A percentile compares a stretch with the other conserved stretches of the same genome.
Conservation (phyloP, 225 moss, liverwort and hornwort genomes). For the Physcomitrium patens region DNA sequence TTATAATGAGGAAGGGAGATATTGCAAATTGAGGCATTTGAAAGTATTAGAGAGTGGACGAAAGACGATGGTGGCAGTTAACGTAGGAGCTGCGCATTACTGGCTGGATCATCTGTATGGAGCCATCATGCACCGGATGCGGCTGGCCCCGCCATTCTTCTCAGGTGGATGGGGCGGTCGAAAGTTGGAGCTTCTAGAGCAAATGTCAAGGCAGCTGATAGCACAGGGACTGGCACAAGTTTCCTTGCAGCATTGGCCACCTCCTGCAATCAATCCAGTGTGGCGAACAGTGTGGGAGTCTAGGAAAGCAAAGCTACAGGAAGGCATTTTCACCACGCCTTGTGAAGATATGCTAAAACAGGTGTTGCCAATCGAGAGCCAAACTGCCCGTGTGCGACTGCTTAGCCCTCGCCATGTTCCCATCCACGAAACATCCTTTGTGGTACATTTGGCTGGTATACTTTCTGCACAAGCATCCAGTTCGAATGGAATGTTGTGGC, state of each 20-base stretch:
- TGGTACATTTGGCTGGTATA: conserved; percentile 93
- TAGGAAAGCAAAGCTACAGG: conserved; percentile 69
- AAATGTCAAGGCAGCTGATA: conserved; percentile 83
- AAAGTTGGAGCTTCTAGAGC: conserved; percentile 85
- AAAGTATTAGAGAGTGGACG: conserved; percentile 7
- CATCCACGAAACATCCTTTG: conserved; percentile 65
- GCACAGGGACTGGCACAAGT: conserved; percentile 89
- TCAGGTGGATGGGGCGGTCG: conserved; percentile 91
- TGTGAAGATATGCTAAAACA: conserved; percentile 82
- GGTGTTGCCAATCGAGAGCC: conserved; percentile 89
- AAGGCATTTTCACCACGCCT: conserved; percentile 80
- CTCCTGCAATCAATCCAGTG: conserved; percentile 66
- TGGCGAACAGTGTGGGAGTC: conserved; percentile 91
- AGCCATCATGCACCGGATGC: conserved; percentile 85
- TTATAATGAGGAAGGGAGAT: conserved; percentile 26
- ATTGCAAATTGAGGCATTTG: neutral
- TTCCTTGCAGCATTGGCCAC: conserved; percentile 83
- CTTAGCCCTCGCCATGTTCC: conserved; percentile 82
- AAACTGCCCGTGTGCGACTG: conserved; percentile 79
- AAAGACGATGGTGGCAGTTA: conserved; percentile 71
- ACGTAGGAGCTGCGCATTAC: conserved; percentile 85
- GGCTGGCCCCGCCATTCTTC: conserved; percentile 87
- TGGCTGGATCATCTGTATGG: conserved; percentile 96
- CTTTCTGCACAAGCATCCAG: neutral
- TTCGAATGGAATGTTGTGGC: conserved; percentile 12